Evolutionary conservation across 139 green algal genomes (phyloP).

Genomic region (Picochlorum sp.): DNA sequence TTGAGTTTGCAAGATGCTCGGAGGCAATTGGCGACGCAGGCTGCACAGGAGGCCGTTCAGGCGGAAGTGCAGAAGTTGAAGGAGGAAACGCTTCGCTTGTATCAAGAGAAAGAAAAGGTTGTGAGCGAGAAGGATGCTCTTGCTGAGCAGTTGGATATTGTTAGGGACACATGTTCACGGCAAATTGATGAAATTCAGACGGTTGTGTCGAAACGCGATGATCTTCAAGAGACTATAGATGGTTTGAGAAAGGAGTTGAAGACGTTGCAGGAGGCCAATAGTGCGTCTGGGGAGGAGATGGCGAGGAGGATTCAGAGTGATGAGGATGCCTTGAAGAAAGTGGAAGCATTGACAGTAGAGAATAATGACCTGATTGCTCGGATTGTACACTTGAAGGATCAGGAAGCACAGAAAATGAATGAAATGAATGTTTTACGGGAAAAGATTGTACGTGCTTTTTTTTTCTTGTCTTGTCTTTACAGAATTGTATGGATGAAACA

Average conservation of each 20-base stretch:
- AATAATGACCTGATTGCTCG: slow-evolving; percentile 34
- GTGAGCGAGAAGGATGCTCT: slow-evolving; percentile 29
- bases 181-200: slow-evolving; percentile 10
- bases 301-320: neutral
- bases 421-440: slow-evolving; percentile 45
- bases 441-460: slow-evolving; percentile 25
- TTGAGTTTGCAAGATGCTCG: slow-evolving; percentile 16
- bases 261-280: slow-evolving; percentile 12
- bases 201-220: slow-evolving; percentile 7
- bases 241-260: neutral
- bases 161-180: neutral
- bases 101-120: slow-evolving; percentile 36
- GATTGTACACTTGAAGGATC: slow-evolving; percentile 50
- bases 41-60: neutral
- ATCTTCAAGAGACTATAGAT: neutral
- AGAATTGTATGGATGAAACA: neutral
- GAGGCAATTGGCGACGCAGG: neutral
- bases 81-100: slow-evolving; percentile 33
- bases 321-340: neutral
- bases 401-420: slow-evolving; percentile 41
- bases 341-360: slow-evolving; percentile 25
- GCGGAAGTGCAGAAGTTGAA: slow-evolving; percentile 14
- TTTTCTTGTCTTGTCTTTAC: neutral
- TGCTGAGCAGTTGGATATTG: slow-evolving; percentile 35
- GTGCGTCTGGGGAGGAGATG: slow-evolving; percentile 9